A percentile compares a stretch with the other conserved stretches of the same genome.
Conservation (phyloP, 2,329 filamentous ascomycete genomes). For the Botrytis hyacinthi region DNA sequence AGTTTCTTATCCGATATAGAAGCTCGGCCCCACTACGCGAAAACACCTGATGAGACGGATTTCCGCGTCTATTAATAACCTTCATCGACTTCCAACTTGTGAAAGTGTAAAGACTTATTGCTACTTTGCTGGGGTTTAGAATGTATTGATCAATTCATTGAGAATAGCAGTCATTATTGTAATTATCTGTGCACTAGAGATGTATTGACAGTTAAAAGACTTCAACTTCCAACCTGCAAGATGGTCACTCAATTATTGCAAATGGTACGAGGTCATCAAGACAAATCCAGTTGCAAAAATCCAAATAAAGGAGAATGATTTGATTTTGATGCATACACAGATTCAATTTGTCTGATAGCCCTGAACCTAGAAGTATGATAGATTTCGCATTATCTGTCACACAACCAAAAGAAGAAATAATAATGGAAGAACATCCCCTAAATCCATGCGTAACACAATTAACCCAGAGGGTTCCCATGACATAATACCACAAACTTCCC, state of each 20-base stretch:
- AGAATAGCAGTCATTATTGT: neutral
- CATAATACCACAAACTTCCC: neutral
- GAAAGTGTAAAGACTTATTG: neutral
- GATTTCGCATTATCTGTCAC: slow-evolving; percentile 3
- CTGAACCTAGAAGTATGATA: neutral
- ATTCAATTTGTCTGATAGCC: slow-evolving; percentile 4
- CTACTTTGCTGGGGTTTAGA: no score
- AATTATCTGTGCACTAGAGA: neutral
- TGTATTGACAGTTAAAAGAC: neutral
- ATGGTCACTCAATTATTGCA: neutral
- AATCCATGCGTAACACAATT: neutral
- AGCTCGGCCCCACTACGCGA: slow-evolving; percentile 5
- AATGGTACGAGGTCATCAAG: neutral
- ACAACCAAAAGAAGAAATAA: neutral
- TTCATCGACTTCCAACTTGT: neutral
- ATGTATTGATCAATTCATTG: neutral
- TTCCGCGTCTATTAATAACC: neutral
- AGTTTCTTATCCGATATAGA: neutral
- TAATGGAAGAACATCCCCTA: neutral
- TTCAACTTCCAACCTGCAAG: neutral
- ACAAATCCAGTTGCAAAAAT: neutral
- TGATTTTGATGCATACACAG: neutral
- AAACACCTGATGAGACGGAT: neutral
- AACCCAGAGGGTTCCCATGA: neutral
- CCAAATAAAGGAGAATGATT: neutral